Base-by-base conservation (phyloP, 2,329 filamentous ascomycete species). In the Pseudopyrenochaeta lycopersici region DNA sequence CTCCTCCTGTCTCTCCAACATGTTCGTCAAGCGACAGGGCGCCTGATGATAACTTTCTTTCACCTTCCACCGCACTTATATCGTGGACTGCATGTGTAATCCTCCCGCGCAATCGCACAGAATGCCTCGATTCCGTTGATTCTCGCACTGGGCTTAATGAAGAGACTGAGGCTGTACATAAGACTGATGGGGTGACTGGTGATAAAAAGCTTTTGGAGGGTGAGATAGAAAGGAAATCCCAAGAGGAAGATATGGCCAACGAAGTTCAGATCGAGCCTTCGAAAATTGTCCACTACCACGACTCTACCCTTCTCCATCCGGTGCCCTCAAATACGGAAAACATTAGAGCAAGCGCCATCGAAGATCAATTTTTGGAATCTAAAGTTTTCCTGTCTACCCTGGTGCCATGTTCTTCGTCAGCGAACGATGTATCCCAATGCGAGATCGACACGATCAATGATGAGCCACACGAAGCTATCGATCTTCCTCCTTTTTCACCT, bases 111-210 rank as follows among this genome's bases (percentile, higher is more conserved):
- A 44, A 48, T 21, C 18, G 14, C 10, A 11, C 21, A 2, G 18
- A 14, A 12, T 38, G 46, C 5, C 36, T 30, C 4, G 42, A 48
- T n/a, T 54, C 51, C 7, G 54, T 57, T 43, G 46, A 54, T 21
- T 32, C 54, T n/a, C 46, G 54, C 10, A 35, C 49, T 1, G 21
- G 14, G 7, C 42, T 51, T 17, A 48, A 41, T 7, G 17, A 36
- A 29, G 10, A 30, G 7, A 20, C 18, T 15, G n/a, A 45, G 15
- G 15, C 33, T 32, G n/a, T 23, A 12, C 23, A 11, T 1, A n/a
- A 21, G 15, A 23, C 43, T 18, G 30, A 42, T 4, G 4, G 39
- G 41, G 32, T 40, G 2, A 35, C 29, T 12, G 36, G 49, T 2
- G 40, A 46, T 14, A 5, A 31, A 5, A 23, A 36, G n/a, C n/a